A percentile compares a stretch with the other conserved stretches of the same genome.
These are phyloP conservation scores for Tulasnella sp. DNA, from an alignment of 768 basidiomycete species.

Conservation along the genomic window DNA sequence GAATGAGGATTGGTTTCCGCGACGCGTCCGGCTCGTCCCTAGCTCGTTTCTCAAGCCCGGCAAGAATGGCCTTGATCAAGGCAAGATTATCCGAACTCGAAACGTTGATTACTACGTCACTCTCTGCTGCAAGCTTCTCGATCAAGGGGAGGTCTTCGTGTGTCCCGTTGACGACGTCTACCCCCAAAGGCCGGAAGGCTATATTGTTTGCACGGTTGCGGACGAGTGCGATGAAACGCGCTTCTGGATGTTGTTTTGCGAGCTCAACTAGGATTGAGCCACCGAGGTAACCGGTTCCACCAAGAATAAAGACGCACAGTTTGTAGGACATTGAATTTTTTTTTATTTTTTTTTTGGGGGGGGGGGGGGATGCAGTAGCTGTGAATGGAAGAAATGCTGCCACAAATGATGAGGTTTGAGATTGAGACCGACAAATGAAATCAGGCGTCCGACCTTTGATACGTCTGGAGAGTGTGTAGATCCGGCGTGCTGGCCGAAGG, in stretches of 20 bases:
- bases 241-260: constrained; percentile 34
- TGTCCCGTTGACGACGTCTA: constrained; percentile 25
- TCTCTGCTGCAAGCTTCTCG: too few species aligned
- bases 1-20: constrained; percentile 32
- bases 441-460: too few species aligned
- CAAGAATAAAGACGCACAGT: constrained; percentile 21
- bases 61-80: too few species aligned
- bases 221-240: constrained; percentile 27
- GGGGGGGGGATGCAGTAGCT: too few species aligned
- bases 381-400: neutral
- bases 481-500: too few species aligned
- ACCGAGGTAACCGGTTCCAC: constrained; percentile 28
- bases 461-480: too few species aligned
- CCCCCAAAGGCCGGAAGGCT: constrained; percentile 24
- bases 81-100: neutral
- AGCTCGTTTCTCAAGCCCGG: too few species aligned
- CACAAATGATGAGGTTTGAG: too few species aligned
- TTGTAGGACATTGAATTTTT: neutral
- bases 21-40: too few species aligned
- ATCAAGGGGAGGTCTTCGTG: neutral
- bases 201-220: constrained; percentile 22
- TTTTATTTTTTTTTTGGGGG: too few species aligned
- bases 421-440: too few species aligned
- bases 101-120: neutral
- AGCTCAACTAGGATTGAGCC: constrained; percentile 39